Evolutionary conservation across 192 early-diverging fungal genomes (phyloP), one percentile per base, ranked within the genome.

Genomic region (Rhizophagus sp.): DNA sequence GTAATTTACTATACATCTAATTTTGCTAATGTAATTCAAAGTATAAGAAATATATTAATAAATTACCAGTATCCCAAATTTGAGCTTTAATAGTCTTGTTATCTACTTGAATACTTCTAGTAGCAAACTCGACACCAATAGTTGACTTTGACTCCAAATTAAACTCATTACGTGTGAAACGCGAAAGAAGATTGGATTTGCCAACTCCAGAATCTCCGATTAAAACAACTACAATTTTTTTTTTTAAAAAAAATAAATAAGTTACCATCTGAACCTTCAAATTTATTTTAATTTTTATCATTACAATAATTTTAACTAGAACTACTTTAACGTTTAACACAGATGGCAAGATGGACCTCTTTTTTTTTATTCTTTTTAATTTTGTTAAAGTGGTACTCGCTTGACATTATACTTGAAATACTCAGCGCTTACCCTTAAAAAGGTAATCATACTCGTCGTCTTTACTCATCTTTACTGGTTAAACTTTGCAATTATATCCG

Each of bases 121-220:
- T 98, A 57, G 96, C 96, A 87, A 98, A 99, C 83, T 99, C 98
- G 71, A 99, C 96, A 82, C 98, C 98, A 86, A 99, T 99, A 72
- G 98, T 99, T 44, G 97, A 97, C 87, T 98, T 98, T 77, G 97
- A 98, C 84, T 97, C 96, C 78, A 97, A 89, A 87, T 96, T 97
- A 87, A 99, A 99, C 87, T 98, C 97, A 88, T 98, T 97, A 80
- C 96, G 94, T 49, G 97, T 97, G 87, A 98, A 99, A 78, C 98
- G 93, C 79, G 93, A 91, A 73, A 99, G 92, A 44, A 99, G 94
- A 87, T 97, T 98, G 83, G 98, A 97, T 85, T 99, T 99, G 76
- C 97, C 97, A 79, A 97, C 97, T 39, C 96, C 96, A 25, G 96
- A 97, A 82, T 98, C 97, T 65, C 95, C 95, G 88, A 96, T 96